Conservation (phyloP, 768 basidiomycete genomes). For the Scleroderma bovista region DNA sequence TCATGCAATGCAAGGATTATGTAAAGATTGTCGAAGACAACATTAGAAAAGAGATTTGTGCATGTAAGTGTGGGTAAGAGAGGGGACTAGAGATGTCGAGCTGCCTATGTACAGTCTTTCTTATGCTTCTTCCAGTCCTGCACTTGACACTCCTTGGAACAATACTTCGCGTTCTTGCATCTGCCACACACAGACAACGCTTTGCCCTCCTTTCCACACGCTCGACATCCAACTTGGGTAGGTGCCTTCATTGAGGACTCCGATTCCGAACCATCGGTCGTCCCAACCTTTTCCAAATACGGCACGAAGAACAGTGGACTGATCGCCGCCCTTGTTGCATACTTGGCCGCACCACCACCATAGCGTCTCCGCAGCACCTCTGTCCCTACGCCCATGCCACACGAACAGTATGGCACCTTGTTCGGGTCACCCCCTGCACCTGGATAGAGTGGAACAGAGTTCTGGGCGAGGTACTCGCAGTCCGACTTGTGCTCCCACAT, state of each 20-base stretch:
- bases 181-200: slow-evolving; percentile 28
- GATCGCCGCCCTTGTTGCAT: slow-evolving; percentile 45
- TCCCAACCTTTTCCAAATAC: slow-evolving; percentile 38
- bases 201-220: slow-evolving; percentile 16
- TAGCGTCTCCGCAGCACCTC: slow-evolving; percentile 34
- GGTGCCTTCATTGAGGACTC: not conserved
- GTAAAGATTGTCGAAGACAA: too few species aligned
- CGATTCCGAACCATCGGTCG: not conserved
- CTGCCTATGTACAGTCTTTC: slow-evolving; percentile 17
- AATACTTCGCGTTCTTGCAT: slow-evolving; percentile 39
- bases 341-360: slow-evolving; percentile 33
- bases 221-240: slow-evolving; percentile 8
- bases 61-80: too few species aligned
- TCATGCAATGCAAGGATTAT: too few species aligned
- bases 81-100: too few species aligned
- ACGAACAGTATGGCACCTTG: slow-evolving; percentile 44
- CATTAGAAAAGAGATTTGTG: too few species aligned
- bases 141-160: slow-evolving; percentile 41
- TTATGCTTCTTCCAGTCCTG: slow-evolving; percentile 46
- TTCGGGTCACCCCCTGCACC: slow-evolving; percentile 23
- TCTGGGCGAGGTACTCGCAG: slow-evolving; percentile 39
- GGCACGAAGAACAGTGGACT: slow-evolving; percentile 49
- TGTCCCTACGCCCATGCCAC: slow-evolving; percentile 46
- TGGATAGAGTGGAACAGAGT: slow-evolving; percentile 30
- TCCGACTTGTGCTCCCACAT: slow-evolving; percentile 38